These are phyloP conservation scores for Graphium sp. DNA, from an alignment of 2,329 filamentous ascomycete genomes.

Conservation along the genomic window DNA sequence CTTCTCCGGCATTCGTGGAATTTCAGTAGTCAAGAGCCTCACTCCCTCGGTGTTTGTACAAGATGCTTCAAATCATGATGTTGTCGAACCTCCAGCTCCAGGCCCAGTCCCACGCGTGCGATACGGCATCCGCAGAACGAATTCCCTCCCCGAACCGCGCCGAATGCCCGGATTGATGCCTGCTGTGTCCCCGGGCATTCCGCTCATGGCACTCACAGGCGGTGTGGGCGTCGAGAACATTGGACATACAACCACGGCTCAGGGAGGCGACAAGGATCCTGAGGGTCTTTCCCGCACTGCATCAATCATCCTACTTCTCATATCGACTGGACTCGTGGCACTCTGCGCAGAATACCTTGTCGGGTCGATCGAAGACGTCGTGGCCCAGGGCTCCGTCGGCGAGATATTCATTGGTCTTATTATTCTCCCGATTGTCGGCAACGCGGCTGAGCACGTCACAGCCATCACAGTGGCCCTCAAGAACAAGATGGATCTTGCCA, in stretches of 20 bases:
- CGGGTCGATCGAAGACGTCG: constrained; percentile 47
- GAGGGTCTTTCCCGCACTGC: constrained; percentile 31
- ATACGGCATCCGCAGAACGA: constrained; percentile 55
- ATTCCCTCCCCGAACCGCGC: constrained; percentile 47
- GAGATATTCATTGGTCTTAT: constrained; percentile 58
- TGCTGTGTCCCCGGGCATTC: constrained; percentile 24
- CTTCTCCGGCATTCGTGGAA: constrained; percentile 25
- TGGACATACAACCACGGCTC: constrained; percentile 8
- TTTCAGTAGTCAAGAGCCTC: constrained; percentile 51
- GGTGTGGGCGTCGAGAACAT: constrained; percentile 9
- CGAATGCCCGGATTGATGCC: constrained; percentile 33
- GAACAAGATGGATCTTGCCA: constrained; percentile 63
- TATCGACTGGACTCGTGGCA: constrained; percentile 49
- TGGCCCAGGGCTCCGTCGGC: constrained; percentile 34
- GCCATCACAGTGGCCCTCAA: constrained; percentile 54
- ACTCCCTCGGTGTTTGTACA: constrained; percentile 55
- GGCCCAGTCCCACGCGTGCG: constrained; percentile 38
- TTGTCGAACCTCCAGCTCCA: constrained; percentile 11
- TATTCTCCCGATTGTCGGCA: constrained; percentile 56
- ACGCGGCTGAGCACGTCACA: constrained; percentile 58
- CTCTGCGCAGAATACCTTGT: constrained; percentile 57
- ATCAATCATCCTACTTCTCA: constrained; percentile 43
- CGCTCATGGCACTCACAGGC: constrained; percentile 17
- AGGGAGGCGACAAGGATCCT: constrained; percentile 12
- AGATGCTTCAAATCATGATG: constrained; percentile 18